Evolutionary conservation across 225 moss, liverwort and hornwort species (phyloP), one percentile per base, ranked within the genome.

Genomic region (Pleurozium schreberi): DNA sequence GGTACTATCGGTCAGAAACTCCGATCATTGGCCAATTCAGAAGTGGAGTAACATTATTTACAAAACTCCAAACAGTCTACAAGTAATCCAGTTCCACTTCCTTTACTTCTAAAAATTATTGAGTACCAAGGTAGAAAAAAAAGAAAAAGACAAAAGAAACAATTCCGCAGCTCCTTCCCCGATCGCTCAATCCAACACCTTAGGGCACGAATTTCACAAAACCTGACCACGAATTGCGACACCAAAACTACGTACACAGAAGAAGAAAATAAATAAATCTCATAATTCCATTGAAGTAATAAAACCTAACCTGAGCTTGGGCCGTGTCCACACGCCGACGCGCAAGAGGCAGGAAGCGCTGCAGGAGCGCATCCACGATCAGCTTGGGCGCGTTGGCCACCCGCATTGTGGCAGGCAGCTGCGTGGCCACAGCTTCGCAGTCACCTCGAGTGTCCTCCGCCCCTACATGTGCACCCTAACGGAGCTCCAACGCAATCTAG

Each of bases 321-420:
- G 97, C 99, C 66, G 96, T 99, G 86, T 99, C 99, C 80, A 99
- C 96, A 38, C 99, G 96, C 21, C 99, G 96, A 86, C 99, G 95
- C 66, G 99, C 99, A 18, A 99, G 92, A 36, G 99, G 99, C 63
- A 99, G 92, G 89, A 99, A 99, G 89, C 96, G 93, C 95, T 96
- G 97, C 85, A 99, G 94, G 87, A 99, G 94, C 87, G 97, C 99
- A 92, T 99, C 99, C 87, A 99, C 99, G 42, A 99, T 99, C 90
- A 95, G 95, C 93, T 96, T 99, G 52, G 99, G 96, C 89, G 97
- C 96, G 87, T 94, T 95, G 52, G 93, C 93, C 67, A 96, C 95
- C 89, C 99, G 96, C 99, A 99, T 99, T 92, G 91, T 96, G 47
- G 80, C 86, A 81, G 88, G 38, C 73, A 74, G 88, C 84, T 66